phyloP scores from a whole-genome alignment of 768 basidiomycete genomes.

The Suillus occidentalis region DNA sequence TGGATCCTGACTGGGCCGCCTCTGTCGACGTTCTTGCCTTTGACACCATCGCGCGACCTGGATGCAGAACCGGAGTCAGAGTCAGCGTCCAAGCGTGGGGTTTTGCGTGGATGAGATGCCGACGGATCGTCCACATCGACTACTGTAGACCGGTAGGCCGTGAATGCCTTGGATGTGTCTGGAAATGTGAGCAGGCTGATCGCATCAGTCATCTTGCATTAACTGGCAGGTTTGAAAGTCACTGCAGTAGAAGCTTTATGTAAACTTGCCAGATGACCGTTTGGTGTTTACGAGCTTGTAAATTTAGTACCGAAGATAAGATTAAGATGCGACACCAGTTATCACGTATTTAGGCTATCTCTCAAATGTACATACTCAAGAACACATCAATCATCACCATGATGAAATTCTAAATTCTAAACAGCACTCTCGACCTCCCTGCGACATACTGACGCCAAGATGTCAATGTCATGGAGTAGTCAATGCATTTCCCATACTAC shows the following conservation, averaged over 20 bases:
- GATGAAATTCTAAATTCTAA: not conserved
- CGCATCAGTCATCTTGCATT: constrained; percentile 37
- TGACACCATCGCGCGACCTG: constrained; percentile 42
- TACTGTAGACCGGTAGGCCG: constrained; percentile 39
- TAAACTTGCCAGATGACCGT: not conserved
- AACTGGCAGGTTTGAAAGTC: not conserved
- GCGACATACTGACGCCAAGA: not conserved
- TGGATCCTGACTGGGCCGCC: constrained; percentile 46
- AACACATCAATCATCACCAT: not conserved
- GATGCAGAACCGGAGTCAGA: constrained; percentile 68
- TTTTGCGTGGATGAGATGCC: constrained; percentile 66
- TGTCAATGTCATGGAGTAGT: not conserved
- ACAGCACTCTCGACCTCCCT: not conserved
- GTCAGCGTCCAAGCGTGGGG: constrained; percentile 62
- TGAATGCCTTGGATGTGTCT: constrained; percentile 51
- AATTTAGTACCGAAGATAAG: too few relatives aligned
- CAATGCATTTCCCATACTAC: not conserved
- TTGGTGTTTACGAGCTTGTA: too few relatives aligned
- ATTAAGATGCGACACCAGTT: too few relatives aligned
- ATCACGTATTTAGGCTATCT: not conserved
- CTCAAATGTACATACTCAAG: not conserved
- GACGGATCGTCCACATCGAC: constrained; percentile 43
- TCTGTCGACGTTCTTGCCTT: constrained; percentile 24
- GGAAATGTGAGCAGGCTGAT: constrained; percentile 45
- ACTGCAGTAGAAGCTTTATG: not conserved